phyloP scores from a whole-genome alignment of 345 rosid genomes.

The Microthlaspi erraticum region DNA sequence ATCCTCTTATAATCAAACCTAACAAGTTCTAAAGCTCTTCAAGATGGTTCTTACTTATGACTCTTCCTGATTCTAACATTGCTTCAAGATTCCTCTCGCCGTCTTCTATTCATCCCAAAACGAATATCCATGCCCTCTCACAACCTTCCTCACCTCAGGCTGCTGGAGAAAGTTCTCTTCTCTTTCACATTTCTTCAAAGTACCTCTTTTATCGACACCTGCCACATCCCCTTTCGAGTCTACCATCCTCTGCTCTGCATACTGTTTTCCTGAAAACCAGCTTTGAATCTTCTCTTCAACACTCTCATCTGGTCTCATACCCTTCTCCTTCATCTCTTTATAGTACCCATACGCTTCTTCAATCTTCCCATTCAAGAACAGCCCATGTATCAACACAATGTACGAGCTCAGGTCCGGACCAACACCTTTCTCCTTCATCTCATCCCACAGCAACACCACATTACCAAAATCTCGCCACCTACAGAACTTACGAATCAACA shows the following conservation, averaged over 20 bases:
- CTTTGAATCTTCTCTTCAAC: constrained; percentile 73
- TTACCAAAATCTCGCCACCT: constrained; percentile 80
- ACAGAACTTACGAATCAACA: constrained; percentile 88
- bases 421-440: constrained; percentile 67
- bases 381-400: constrained; percentile 85
- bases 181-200: constrained; percentile 41
- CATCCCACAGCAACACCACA: constrained; percentile 73
- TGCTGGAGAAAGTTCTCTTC: constrained; percentile 57
- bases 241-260: constrained; percentile 44
- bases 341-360: constrained; percentile 76
- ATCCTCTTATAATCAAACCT: neutral
- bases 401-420: constrained; percentile 83
- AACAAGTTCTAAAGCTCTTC: neutral
- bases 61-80: no score
- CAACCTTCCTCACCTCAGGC: constrained; percentile 70
- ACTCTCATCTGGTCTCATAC: constrained; percentile 64
- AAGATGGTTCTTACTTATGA: no score
- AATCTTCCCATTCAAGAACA: constrained; percentile 80
- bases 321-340: constrained; percentile 78
- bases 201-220: constrained; percentile 31
- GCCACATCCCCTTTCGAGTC: constrained; percentile 40
- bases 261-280: constrained; percentile 67
- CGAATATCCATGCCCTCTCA: constrained; percentile 71
- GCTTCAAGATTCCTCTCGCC: neutral
- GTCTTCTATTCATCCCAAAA: constrained; percentile 55